phyloP scores from a whole-genome alignment of 768 basidiomycete genomes.

The Tulasnella sp. region DNA sequence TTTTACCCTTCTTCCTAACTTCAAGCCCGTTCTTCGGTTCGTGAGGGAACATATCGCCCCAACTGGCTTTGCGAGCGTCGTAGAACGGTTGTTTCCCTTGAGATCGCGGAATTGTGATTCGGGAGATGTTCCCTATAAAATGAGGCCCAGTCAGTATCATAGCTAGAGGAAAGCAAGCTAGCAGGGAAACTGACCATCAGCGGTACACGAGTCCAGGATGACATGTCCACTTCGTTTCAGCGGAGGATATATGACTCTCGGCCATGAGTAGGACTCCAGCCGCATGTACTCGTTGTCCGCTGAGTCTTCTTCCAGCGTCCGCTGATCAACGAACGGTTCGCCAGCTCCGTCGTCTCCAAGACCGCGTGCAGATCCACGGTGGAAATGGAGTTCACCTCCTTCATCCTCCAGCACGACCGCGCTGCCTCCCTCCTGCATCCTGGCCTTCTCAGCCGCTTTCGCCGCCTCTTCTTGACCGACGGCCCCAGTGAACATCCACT shows the following conservation, averaged over 20 bases:
- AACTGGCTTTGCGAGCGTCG: slow-evolving; percentile 83
- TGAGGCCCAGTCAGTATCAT: neutral
- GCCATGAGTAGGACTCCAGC: slow-evolving; percentile 76
- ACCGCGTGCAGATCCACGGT: neutral
- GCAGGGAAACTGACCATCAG: slow-evolving; percentile 46
- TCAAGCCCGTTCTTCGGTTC: slow-evolving; percentile 65
- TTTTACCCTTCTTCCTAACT: slow-evolving; percentile 31
- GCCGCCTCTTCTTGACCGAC: neutral
- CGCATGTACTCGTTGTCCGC: slow-evolving; percentile 36
- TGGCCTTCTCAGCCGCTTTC: slow-evolving; percentile 16
- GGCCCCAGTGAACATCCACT: neutral
- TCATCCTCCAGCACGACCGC: slow-evolving; percentile 19
- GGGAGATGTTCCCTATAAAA: slow-evolving; percentile 72
- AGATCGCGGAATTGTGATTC: slow-evolving; percentile 81
- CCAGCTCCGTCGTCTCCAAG: slow-evolving; percentile 9
- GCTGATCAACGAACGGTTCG: neutral
- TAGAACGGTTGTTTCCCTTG: slow-evolving; percentile 94
- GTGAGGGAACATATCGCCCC: slow-evolving; percentile 97
- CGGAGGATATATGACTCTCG: slow-evolving; percentile 85
- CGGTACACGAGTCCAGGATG: slow-evolving; percentile 77
- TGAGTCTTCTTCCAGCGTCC: neutral
- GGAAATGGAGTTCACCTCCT: slow-evolving; percentile 9
- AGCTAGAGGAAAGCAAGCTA: neutral
- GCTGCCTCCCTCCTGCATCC: slow-evolving; percentile 15
- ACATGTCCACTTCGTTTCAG: slow-evolving; percentile 86